Conservation (phyloP, 1,139 yeast species). For the Geotrichum candidum region DNA sequence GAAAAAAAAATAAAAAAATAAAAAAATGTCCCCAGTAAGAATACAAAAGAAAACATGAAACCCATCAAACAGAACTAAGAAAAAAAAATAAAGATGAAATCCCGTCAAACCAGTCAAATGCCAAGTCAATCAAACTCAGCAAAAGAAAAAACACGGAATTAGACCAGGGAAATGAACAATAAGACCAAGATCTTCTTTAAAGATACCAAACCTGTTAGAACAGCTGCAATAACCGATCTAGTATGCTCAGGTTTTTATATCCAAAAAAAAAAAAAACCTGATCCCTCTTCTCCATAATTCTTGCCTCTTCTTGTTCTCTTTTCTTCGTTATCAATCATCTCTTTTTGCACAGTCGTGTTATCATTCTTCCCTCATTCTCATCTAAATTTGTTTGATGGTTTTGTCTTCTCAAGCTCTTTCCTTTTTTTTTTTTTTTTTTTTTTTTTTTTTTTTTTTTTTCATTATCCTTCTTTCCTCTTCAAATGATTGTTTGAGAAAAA, state of each 20-base stretch:
- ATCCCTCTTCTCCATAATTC: not conserved
- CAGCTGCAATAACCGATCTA: not conserved
- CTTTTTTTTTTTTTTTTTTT: not conserved
- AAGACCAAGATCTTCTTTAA: not conserved
- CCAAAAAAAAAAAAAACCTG: not conserved
- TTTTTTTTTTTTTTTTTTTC: not conserved
- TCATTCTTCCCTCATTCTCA: not conserved
- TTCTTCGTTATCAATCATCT: not conserved
- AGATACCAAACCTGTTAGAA: not conserved
- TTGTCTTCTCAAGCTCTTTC: not conserved
- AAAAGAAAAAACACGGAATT: not conserved
- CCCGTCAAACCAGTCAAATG: not conserved
- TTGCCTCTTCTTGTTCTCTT: not conserved
- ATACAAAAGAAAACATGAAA: not conserved
- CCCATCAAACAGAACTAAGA: not conserved
- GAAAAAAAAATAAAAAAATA: not conserved
- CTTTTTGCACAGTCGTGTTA: not conserved
- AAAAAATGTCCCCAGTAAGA: not conserved
- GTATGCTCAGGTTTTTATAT: not conserved
- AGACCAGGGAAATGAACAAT: not conserved
- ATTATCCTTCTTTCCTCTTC: not conserved
- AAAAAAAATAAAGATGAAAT: not conserved
- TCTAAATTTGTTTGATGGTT: not conserved
- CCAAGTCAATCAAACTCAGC: not conserved
- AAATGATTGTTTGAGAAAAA: not conserved